Evolutionary conservation across 192 early-diverging fungal species (phyloP), one percentile per base, ranked within the genome.

Genomic region (Podila epicladia): DNA sequence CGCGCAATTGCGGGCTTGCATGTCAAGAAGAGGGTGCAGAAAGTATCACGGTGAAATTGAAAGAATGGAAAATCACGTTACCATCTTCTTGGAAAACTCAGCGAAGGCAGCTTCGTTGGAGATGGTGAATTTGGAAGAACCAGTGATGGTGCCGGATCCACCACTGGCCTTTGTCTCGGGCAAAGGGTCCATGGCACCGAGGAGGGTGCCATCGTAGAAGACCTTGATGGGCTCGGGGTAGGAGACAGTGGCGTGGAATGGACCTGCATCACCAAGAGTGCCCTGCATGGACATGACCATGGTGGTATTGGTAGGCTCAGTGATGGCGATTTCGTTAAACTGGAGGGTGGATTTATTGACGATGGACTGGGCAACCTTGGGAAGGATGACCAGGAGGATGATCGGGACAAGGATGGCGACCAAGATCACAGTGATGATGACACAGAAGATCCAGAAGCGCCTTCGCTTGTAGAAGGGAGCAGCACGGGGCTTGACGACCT

Each of bases 331-430:
- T 31, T 28, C 51, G 4, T 71, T 64, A 49, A 90, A 73, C n/a
- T 50, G 41, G 41, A 89, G 74, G n/a, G 61, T 66, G 3, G 85
- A 72, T 29, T 87, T 58, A 67, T 90, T 85, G 38, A 90, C 71
- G 37, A 82, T 76, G 7, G 55, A 53, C 75, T 88, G 86, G 20
- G 87, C 85, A 62, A 89, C 69, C 64, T 80, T 83, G 28, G 89
- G 89, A 45, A 90, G 71, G 63, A 85, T 75, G 12, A 89, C 89
- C 60, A 89, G 85, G 62, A 88, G 55, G n/a, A 84, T 71, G 8
- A 89, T 33, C 24, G 82, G 82, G 5, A 89, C 82, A 12, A 73
- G 70, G 28, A 87, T 76, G 26, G 83, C 74, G 33, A 87, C 38
- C 15, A 73, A 6, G 31, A 89, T 76, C 26, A 85, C 80, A 12